Evolutionary conservation across 192 early-diverging fungal species (phyloP).

Genomic region (Phlyctochytrium planicorne): DNA sequence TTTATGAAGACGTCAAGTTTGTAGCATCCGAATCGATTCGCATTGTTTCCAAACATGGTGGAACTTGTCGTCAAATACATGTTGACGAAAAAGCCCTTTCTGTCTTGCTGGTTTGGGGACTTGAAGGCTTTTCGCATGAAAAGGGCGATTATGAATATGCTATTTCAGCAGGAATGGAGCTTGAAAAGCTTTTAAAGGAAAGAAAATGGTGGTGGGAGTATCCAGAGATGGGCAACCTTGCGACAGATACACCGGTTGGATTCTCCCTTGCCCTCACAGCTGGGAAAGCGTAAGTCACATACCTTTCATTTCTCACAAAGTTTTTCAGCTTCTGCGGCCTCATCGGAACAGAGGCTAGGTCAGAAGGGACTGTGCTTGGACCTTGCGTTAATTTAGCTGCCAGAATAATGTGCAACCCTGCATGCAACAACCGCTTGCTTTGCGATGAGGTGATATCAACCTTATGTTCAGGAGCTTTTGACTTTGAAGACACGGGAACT

Average conservation of each 20-base stretch:
- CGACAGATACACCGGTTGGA: no score
- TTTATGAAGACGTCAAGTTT: neutral
- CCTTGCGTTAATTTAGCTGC: constrained; percentile 38
- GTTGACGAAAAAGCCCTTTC: constrained; percentile 40
- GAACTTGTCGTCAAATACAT: constrained; percentile 29
- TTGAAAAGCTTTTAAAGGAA: neutral
- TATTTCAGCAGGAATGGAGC: constrained; percentile 23
- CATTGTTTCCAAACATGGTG: constrained; percentile 16
- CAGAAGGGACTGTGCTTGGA: constrained; percentile 35
- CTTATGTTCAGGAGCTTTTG: no score
- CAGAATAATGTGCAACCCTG: constrained; percentile 29
- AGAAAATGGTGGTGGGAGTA: neutral
- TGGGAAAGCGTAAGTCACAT: no score
- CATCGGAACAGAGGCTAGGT: constrained; percentile 25
- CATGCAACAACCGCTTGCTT: no score
- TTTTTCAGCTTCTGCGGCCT: constrained; percentile 26
- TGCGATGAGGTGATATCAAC: no score
- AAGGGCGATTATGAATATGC: constrained; percentile 23
- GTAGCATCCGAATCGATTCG: neutral
- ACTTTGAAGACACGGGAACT: no score
- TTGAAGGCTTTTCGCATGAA: constrained; percentile 39
- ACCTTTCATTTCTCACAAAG: no score
- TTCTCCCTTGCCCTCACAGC: no score
- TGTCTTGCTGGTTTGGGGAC: constrained; percentile 36
- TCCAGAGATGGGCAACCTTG: no score